phyloP scores from a whole-genome alignment of 345 rosid species.

The Atalantia buxifolia region DNA sequence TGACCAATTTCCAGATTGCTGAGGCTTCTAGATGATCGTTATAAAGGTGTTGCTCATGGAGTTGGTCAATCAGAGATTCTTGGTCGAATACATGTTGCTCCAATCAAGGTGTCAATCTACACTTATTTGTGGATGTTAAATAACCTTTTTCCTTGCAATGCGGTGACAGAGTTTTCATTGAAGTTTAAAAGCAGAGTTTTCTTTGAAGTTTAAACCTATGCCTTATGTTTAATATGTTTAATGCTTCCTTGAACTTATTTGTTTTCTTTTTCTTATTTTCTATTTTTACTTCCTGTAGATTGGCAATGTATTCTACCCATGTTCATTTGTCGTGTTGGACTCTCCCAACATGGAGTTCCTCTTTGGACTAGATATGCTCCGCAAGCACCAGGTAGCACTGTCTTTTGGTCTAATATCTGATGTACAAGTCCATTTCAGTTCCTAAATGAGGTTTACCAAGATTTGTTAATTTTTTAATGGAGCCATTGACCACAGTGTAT shows the following conservation, averaged over 20 bases:
- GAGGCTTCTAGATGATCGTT: conserved; percentile 89
- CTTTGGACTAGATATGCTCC: conserved; percentile 98
- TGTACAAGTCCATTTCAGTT: neutral
- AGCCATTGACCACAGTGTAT: conserved; percentile 58
- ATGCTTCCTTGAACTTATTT: neutral
- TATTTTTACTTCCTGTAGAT: conserved; percentile 41
- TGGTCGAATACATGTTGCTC: conserved; percentile 96
- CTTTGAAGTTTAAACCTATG: neutral
- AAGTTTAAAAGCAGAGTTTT: neutral
- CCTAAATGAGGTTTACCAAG: conserved; percentile 1
- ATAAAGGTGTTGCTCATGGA: conserved; percentile 95
- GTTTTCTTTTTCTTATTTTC: neutral
- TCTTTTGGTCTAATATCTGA: conserved; percentile 6
- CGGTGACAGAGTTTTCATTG: too few species aligned
- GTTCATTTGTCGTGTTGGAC: conserved; percentile 92
- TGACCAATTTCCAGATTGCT: conserved; percentile 57
- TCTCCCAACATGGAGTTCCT: conserved; percentile 96
- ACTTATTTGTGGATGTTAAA: neutral
- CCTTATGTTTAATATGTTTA: conserved; percentile 10
- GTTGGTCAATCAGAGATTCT: conserved; percentile 98
- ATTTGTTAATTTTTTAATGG: conserved; percentile 12
- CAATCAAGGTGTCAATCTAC: conserved; percentile 66
- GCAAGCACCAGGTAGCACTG: conserved; percentile 90
- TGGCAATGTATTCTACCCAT: conserved; percentile 82
- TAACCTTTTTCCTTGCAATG: neutral